Base-by-base conservation (phyloP, 2,329 filamentous ascomycete species). In the Paracoccidioides brasiliensis region DNA sequence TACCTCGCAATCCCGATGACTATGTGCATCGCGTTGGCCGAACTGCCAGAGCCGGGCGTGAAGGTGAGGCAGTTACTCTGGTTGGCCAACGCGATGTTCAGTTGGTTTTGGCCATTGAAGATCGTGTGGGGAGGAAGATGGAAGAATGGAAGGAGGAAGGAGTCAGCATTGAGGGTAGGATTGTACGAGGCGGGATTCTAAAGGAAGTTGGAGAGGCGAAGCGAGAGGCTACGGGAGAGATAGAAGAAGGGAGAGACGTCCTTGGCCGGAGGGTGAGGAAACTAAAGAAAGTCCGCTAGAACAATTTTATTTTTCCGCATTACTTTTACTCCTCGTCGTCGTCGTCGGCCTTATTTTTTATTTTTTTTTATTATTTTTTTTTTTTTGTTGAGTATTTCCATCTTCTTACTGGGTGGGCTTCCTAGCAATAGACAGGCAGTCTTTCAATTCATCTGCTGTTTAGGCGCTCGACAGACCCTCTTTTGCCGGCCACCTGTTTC, bases 11-110 rank as follows among this genome's bases (percentile, higher is more conserved):
- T 67, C 89, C 91, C 3, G 90, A 96, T 69, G 91, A 96, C 71
- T 98, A 98, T 70, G 93, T 98, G 61, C 93, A 98, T 74, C 83
- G 93, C 10, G 91, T 96, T 52, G 93, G 93, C 69, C 85, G 93
- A 72, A 98, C 93, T 10, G 93, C 93, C 3, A 84, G 93, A 80
- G 93, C 93, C 0, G 93, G 93, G 0, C 81, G 90, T 46, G 78
- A 78, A 54, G 93, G 93, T 64, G 85, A 90, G 61, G 83, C 86
- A 4, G 82, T 96, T 14, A 95, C 88, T 2, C 81, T 98, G 63
- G 85, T 98, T 2, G 91, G 93, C 2, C 91, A 97, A 76, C 79
- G 91, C 56, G 93, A 98, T 70, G 90, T 97, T 1, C 83, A 90
- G 64, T 78, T 97, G 6, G 81, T 97, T n/a, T 77, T 91, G 55